These are phyloP conservation scores for Lolium multiflorum DNA, from an alignment of 176 grass and related monocot genomes.

Conservation along the genomic window DNA sequence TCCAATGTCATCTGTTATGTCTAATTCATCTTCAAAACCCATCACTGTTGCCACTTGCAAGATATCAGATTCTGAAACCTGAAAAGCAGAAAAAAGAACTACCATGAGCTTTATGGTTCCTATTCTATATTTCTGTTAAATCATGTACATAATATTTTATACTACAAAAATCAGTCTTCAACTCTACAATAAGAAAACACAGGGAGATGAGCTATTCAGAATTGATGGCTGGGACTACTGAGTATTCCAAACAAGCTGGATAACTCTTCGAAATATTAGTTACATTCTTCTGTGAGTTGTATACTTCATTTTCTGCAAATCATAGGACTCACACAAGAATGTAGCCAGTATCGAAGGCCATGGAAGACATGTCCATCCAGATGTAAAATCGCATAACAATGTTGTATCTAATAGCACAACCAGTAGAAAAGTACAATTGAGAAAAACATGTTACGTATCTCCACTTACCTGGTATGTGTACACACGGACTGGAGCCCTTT, in stretches of 20 bases:
- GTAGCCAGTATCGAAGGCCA: constrained; percentile 9
- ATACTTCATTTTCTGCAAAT: constrained; percentile 4
- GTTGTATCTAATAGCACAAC: not conserved
- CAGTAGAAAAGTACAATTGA: constrained; percentile 37
- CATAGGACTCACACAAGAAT: constrained; percentile 2
- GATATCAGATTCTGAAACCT: constrained; percentile 91
- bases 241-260: not conserved
- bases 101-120: constrained; percentile 20
- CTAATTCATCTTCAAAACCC: constrained; percentile 85
- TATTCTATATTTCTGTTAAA: constrained; percentile 16
- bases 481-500: constrained; percentile 63
- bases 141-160: constrained; percentile 32
- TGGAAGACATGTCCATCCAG: constrained; percentile 12
- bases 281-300: not conserved
- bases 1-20: constrained; percentile 89
- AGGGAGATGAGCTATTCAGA: not conserved
- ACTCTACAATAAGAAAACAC: constrained; percentile 9
- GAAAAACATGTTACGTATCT: constrained; percentile 30
- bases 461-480: constrained; percentile 74
- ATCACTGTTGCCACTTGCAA: constrained; percentile 89
- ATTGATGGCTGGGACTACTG: not conserved
- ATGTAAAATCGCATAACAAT: not conserved
- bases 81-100: constrained; percentile 45
- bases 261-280: not conserved
- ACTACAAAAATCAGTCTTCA: constrained; percentile 22